These are phyloP conservation scores for Pelargonium cotyledonis DNA, from an alignment of 441 rosid species.

Conservation along the genomic window DNA sequence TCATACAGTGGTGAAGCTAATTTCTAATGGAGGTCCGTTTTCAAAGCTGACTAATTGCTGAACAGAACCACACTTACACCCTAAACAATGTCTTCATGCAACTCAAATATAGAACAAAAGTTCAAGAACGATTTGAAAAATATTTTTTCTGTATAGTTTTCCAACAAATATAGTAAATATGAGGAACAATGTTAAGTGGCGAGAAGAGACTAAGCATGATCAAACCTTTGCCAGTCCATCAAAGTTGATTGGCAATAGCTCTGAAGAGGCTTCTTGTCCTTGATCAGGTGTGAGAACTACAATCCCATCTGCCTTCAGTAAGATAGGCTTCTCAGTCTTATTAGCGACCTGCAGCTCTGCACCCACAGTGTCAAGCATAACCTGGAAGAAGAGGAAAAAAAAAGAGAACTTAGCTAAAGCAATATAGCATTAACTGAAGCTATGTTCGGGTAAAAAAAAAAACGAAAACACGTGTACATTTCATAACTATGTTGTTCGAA, in stretches of 20 bases:
- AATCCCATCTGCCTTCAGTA: conserved; percentile 57
- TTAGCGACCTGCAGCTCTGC: conserved; percentile 87
- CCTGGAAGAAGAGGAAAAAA: conserved; percentile 35
- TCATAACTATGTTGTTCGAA: not conserved
- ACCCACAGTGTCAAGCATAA: conserved; percentile 92
- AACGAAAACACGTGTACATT: not conserved
- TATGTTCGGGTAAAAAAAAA: too few species aligned
- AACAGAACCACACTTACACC: too few species aligned
- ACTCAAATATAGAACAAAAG: too few species aligned
- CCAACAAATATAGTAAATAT: too few species aligned
- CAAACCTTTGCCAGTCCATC: conserved; percentile 56
- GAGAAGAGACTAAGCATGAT: too few species aligned
- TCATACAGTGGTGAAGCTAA: too few species aligned
- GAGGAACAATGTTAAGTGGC: too few species aligned
- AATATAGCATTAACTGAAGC: not conserved
- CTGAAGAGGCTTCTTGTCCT: conserved; percentile 69
- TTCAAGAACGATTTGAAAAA: too few species aligned
- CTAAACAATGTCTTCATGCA: too few species aligned
- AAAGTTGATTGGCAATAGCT: conserved; percentile 84
- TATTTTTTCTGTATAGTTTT: too few species aligned
- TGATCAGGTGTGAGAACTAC: conserved; percentile 75
- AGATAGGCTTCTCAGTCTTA: conserved; percentile 59
- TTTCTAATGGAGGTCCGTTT: too few species aligned
- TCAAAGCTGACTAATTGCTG: too few species aligned
- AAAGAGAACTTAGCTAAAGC: not conserved